Conservation (phyloP, 306 rosid genomes). For the Delonix regia region DNA sequence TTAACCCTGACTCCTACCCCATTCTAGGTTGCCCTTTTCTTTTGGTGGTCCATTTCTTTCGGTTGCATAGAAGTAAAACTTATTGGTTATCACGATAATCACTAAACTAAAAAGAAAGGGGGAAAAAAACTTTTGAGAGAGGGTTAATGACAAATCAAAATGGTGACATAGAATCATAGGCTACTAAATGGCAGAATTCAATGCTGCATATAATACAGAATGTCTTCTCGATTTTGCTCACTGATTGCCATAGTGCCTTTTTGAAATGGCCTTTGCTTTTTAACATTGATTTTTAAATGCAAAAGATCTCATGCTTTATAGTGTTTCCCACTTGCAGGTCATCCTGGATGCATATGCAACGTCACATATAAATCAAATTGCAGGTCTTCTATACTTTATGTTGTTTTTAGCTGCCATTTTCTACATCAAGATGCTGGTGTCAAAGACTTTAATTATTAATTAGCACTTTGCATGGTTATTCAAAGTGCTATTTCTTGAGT, state of each 20-base stretch:
- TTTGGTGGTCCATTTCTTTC: background rate
- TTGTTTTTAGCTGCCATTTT: conserved; percentile 27
- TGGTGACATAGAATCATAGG: background rate
- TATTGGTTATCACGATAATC: conserved; percentile 26
- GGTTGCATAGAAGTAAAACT: conserved; percentile 30
- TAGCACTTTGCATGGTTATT: conserved; percentile 24
- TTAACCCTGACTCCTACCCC: background rate
- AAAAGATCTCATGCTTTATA: conserved; percentile 23
- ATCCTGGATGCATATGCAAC: conserved; percentile 88
- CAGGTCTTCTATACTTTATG: conserved; percentile 62
- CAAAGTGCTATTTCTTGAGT: background rate
- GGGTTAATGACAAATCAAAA: conserved; percentile 13
- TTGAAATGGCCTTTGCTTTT: conserved; percentile 17
- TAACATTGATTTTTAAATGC: conserved; percentile 25
- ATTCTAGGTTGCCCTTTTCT: background rate
- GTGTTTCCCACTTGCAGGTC: conserved; percentile 55
- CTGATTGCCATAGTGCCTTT: conserved; percentile 9
- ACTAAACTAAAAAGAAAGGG: background rate
- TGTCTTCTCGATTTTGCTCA: conserved; percentile 14
- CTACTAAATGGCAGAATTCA: background rate
- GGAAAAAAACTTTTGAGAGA: background rate
- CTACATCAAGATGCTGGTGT: background rate
- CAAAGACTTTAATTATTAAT: conserved; percentile 20
- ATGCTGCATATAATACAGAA: conserved; percentile 15
- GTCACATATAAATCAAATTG: conserved; percentile 69